Conservation (phyloP, 352 stramenopile genomes). For the Elongisporangium undulatum region DNA sequence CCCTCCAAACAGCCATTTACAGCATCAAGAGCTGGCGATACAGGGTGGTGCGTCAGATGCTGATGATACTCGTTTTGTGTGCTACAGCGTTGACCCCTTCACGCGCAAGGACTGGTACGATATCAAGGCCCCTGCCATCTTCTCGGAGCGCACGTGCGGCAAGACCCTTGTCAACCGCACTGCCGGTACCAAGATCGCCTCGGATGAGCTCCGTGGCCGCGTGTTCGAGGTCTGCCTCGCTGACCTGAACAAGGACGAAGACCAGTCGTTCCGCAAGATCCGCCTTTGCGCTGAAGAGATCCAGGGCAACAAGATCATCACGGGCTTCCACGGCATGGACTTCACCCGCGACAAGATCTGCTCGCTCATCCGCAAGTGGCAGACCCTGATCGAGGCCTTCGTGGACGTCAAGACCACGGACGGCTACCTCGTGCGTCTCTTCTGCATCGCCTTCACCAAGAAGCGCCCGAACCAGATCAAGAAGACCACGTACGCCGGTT, state of each 20-base stretch:
- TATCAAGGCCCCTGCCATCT: slow-evolving; percentile 98
- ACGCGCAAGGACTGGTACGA: slow-evolving; percentile 97
- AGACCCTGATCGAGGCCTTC: slow-evolving; percentile 98
- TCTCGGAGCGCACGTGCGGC: slow-evolving; percentile 95
- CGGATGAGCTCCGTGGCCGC: slow-evolving; percentile 97
- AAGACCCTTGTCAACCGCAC: slow-evolving; percentile 99
- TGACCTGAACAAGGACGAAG: slow-evolving; percentile 99
- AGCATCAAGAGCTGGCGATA: neutral
- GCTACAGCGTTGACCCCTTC: slow-evolving; percentile 95
- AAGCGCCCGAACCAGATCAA: slow-evolving; percentile 98
- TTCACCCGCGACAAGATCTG: slow-evolving; percentile 99
- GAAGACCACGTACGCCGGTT: slow-evolving; percentile 99
- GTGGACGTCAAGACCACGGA: slow-evolving; percentile 99
- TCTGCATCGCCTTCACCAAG: slow-evolving; percentile 99
- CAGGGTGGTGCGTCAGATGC: neutral
- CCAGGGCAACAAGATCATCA: slow-evolving; percentile 85
- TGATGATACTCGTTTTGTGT: slow-evolving; percentile 9
- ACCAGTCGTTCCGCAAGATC: slow-evolving; percentile 98
- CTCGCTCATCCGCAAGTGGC: slow-evolving; percentile 99
- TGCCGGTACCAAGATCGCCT: slow-evolving; percentile 95
- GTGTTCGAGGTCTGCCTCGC: slow-evolving; percentile 98
- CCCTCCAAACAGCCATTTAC: too few species aligned
- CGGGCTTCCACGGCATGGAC: slow-evolving; percentile 91
- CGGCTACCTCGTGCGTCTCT: slow-evolving; percentile 98
- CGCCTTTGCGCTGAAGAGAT: slow-evolving; percentile 99